Evolutionary conservation across 805 yeast species (phyloP), one percentile per base, ranked within the genome.

Genomic region (Schwanniomyces sp.): DNA sequence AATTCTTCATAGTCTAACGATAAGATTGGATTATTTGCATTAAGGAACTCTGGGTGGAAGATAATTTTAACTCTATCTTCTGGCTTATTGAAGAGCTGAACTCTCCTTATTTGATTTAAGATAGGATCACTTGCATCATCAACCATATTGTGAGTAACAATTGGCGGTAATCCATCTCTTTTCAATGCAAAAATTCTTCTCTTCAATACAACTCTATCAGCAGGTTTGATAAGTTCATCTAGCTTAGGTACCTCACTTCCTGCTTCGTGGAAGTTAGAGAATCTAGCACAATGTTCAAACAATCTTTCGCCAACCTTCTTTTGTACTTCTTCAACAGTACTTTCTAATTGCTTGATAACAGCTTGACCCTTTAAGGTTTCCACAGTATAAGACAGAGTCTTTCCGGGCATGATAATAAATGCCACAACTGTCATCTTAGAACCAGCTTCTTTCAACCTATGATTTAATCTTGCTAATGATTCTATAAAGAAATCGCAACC

Each of bases 301-400:
- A 92, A 74, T 56, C 97, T 78, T 58, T 84, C 85, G 47, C 97
- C 97, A 63, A 92, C 90, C 52, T 84, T 78, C 61, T 79, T 79
- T 63, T 92, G 96, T 43, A 92, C 92, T 63, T 91, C 97, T 54
- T 81, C 81, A 47, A 92, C 91, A 8, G 97, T 87, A 58, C 79
- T 83, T 64, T 91, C 97, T 58, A 92, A 79, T 46, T 96, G 95
- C 64, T 86, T 86, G 55, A 91, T 86, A 40, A 91, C 97, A 1
- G 98, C 97, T 70, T 94, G 99, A 40, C 97, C 96, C 71, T 86
- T 88, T 58, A 92, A 79, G 5, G 98, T 94, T 65, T 92, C 98
- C 28, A 91, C 96, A 2, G 98, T 94, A 69, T 90, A 92, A 0
- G 97, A 91, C 59, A 88, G 85, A 47, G 96, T 91, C 44, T 85